phyloP scores from a whole-genome alignment of 2,329 filamentous ascomycete genomes.

The Colletotrichum graminicola region DNA sequence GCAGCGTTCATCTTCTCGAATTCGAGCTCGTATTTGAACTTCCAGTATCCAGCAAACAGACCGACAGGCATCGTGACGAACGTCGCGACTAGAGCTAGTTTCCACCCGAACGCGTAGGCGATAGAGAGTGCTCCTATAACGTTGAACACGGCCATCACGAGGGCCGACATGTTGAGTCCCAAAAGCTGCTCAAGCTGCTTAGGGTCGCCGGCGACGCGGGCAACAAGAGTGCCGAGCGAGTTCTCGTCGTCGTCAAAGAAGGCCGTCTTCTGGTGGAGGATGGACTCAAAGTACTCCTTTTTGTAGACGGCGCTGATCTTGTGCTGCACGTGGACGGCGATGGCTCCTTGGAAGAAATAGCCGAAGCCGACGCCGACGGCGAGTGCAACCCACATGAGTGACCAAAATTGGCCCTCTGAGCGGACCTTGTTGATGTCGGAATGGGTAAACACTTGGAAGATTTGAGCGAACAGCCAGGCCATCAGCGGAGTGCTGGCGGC shows the following conservation, averaged over 20 bases:
- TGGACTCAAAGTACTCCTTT: constrained; percentile 70
- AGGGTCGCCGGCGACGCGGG: constrained; percentile 68
- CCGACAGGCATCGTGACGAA: constrained; percentile 70
- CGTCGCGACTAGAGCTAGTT: constrained; percentile 75
- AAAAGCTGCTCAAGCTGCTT: constrained; percentile 72
- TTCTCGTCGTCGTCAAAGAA: constrained; percentile 73
- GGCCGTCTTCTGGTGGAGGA: constrained; percentile 70
- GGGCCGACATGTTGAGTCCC: constrained; percentile 72
- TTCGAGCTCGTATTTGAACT: constrained; percentile 69
- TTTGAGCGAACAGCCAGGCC: constrained; percentile 66
- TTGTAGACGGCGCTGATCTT: constrained; percentile 67
- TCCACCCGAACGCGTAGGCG: constrained; percentile 81
- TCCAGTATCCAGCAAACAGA: constrained; percentile 62
- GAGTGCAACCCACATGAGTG: constrained; percentile 73
- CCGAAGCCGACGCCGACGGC: constrained; percentile 64
- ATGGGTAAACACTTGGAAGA: constrained; percentile 63
- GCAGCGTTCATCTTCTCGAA: constrained; percentile 77
- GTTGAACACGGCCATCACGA: constrained; percentile 73
- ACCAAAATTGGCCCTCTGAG: constrained; percentile 68
- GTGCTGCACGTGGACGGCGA: constrained; percentile 60
- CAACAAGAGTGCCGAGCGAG: constrained; percentile 70
- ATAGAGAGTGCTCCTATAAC: constrained; percentile 74
- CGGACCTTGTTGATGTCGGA: constrained; percentile 48
- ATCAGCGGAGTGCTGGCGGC: constrained; percentile 62
- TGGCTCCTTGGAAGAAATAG: constrained; percentile 64